Evolutionary conservation across 2,329 filamentous ascomycete genomes (phyloP).

Genomic region (Orbilia javanica): DNA sequence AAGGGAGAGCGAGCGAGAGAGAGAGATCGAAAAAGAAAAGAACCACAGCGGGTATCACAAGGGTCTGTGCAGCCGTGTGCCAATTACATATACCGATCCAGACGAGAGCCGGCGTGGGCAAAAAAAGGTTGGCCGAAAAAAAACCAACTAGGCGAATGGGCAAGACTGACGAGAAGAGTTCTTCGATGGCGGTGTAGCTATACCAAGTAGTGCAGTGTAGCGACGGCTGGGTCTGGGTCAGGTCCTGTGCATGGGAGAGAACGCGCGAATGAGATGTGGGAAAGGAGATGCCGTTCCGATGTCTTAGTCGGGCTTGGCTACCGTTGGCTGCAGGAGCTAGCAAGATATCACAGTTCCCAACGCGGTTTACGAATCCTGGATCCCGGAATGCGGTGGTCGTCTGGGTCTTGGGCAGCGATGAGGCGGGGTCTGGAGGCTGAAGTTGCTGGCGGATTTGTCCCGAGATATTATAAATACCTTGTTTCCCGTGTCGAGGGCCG

Average conservation of each 20-base stretch:
- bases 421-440: background rate
- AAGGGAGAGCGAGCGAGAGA: no score
- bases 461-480: background rate
- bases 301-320: slow-evolving; percentile 46
- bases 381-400: slow-evolving; percentile 1
- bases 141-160: slow-evolving; percentile 66
- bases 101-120: slow-evolving; percentile 17
- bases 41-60: slow-evolving; percentile 27
- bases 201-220: slow-evolving; percentile 18
- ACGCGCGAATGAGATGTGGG: slow-evolving; percentile 41
- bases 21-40: slow-evolving; percentile 30
- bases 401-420: background rate
- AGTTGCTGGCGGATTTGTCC: background rate
- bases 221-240: slow-evolving; percentile 3
- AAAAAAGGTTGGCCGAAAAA: slow-evolving; percentile 63
- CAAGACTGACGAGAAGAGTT: slow-evolving; percentile 35
- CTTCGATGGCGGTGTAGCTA: slow-evolving; percentile 35
- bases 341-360: slow-evolving; percentile 38
- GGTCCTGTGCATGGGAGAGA: background rate
- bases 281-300: slow-evolving; percentile 57
- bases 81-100: slow-evolving; percentile 30
- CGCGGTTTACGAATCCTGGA: slow-evolving; percentile 2
- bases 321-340: slow-evolving; percentile 33
- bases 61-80: slow-evolving; percentile 30
- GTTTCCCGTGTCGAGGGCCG: background rate